A percentile compares a stretch with the other conserved stretches of the same genome.
phyloP scores from a whole-genome alignment of 208 protist species.

The Acanthamoeba royreba region DNA sequence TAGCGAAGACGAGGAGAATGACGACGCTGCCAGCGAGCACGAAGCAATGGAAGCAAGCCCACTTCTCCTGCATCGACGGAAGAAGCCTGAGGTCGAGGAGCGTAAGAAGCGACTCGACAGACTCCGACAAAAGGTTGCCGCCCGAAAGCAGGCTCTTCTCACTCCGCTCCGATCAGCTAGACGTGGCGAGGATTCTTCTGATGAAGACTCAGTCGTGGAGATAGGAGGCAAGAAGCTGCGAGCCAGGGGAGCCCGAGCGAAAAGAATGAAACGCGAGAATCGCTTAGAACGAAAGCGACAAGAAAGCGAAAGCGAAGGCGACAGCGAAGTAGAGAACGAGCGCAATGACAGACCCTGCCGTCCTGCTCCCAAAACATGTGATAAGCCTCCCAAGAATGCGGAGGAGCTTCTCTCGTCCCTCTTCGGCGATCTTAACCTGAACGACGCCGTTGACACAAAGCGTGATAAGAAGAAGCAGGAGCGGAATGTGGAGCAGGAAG shows the following conservation, averaged over 20 bases:
- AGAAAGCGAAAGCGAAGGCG: background rate
- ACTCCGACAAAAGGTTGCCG: too few relatives aligned
- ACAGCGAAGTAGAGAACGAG: background rate
- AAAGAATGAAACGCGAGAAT: background rate
- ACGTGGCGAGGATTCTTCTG: too few relatives aligned
- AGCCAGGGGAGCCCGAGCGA: background rate
- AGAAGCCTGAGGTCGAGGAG: too few relatives aligned
- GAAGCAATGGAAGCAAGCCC: too few relatives aligned
- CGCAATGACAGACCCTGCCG: background rate
- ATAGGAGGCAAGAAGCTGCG: background rate
- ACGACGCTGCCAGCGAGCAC: background rate
- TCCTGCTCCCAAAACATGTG: too few relatives aligned
- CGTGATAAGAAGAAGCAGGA: background rate
- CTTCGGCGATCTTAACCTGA: background rate
- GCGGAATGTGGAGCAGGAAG: background rate
- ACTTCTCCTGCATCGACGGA: too few relatives aligned
- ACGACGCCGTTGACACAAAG: background rate
- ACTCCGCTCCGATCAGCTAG: too few relatives aligned
- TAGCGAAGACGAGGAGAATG: background rate
- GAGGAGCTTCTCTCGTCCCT: background rate
- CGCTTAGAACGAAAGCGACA: too few relatives aligned
- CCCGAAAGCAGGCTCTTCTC: too few relatives aligned
- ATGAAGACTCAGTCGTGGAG: background rate
- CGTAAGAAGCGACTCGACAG: too few relatives aligned
- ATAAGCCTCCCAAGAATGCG: background rate